These are phyloP conservation scores for Coniella vitis DNA, from an alignment of 2,329 filamentous ascomycete genomes.

Conservation along the genomic window DNA sequence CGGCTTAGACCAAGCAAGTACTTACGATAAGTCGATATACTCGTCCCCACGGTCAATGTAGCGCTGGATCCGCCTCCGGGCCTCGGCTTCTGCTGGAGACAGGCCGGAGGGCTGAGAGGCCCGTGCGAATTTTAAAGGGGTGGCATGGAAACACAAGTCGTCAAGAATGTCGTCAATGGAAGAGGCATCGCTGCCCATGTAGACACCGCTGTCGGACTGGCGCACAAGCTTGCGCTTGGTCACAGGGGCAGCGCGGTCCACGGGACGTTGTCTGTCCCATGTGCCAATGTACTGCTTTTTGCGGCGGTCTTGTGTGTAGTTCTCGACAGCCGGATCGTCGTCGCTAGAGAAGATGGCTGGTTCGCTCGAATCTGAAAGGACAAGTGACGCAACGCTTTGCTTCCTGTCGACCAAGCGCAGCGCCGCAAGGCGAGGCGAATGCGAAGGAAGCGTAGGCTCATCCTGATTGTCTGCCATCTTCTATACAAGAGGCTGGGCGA, in stretches of 20 bases:
- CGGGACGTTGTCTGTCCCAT: conserved; percentile 56
- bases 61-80: conserved; percentile 38
- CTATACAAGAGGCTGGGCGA: too few species aligned
- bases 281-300: conserved; percentile 60
- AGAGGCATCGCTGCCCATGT: conserved; percentile 52
- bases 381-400: conserved; percentile 27
- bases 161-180: conserved; percentile 40
- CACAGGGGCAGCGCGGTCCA: conserved; percentile 23
- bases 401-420: conserved; percentile 36
- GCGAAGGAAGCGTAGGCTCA: conserved; percentile 36
- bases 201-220: conserved; percentile 60
- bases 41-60: conserved; percentile 55
- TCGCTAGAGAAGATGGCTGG: conserved; percentile 67
- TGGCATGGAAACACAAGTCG: conserved; percentile 19
- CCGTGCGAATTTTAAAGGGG: neutral
- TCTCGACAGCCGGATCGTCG: conserved; percentile 60
- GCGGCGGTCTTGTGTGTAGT: conserved; percentile 51
- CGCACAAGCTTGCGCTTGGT: conserved; percentile 47
- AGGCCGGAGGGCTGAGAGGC: conserved; percentile 1
- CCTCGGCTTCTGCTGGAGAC: conserved; percentile 29
- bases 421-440: conserved; percentile 26
- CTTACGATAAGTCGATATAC: conserved; percentile 55
- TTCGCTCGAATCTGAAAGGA: conserved; percentile 59
- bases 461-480: conserved; percentile 34
- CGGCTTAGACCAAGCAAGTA: neutral